Percentiles rank a stretch among this genome's conserved stretches.
Evolutionary conservation across 371 early-diverging fungal genomes (phyloP).

Genomic region (Basidiobolus meristosporus): DNA sequence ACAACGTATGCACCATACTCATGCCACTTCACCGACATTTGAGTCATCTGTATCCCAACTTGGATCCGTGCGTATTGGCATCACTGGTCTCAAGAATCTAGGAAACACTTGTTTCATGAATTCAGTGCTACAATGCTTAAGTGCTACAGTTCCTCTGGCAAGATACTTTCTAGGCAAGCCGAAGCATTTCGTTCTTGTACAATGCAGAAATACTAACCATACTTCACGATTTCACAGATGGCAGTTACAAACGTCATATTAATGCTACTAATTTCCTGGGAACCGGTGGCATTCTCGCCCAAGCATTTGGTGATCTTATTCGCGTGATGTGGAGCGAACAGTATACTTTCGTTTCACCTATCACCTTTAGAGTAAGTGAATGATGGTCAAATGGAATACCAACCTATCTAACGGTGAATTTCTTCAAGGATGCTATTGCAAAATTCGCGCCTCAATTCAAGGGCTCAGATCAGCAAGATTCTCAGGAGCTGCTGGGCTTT

Average conservation of each 20-base stretch:
- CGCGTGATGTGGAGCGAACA: conserved; percentile 44
- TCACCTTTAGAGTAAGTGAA: conserved; percentile 10
- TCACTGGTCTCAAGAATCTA: conserved; percentile 73
- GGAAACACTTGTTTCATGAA: conserved; percentile 99
- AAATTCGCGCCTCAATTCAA: conserved; percentile 41
- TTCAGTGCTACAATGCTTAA: conserved; percentile 84
- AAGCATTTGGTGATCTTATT: conserved; percentile 43
- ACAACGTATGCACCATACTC: too few species aligned
- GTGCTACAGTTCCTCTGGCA: conserved; percentile 65
- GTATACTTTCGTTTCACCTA: conserved; percentile 29
- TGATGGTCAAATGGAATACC: too few species aligned
- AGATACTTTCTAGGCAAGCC: conserved; percentile 45
- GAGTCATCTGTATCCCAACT: conserved; percentile 21
- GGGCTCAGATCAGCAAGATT: conserved; percentile 56
- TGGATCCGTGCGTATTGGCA: conserved; percentile 27
- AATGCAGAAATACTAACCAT: too few species aligned
- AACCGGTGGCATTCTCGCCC: conserved; percentile 53
- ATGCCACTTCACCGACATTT: conserved; percentile 1
- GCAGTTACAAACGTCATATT: conserved; percentile 43
- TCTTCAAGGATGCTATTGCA: conserved; percentile 20
- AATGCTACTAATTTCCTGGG: conserved; percentile 65
- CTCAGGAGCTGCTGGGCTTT: conserved; percentile 52
- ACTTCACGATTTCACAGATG: too few species aligned
- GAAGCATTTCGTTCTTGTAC: too few species aligned
- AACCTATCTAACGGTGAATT: too few species aligned